Conservation (phyloP, 148 eudicot species). For the Hydrangea macrophylla region DNA sequence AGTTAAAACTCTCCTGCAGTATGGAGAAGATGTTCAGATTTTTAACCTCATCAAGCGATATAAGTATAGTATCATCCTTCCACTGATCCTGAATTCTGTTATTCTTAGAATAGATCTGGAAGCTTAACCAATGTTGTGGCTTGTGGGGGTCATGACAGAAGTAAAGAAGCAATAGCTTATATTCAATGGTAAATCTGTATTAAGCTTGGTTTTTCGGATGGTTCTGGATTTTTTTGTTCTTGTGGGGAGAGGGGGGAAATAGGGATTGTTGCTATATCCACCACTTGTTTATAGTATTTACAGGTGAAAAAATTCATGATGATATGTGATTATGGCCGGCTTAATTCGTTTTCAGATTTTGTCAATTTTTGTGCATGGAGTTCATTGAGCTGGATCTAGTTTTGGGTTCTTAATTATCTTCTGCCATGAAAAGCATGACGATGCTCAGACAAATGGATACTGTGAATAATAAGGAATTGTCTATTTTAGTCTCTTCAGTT, state of each 20-base stretch:
- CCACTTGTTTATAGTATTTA: too few relatives aligned
- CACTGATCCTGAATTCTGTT: neutral
- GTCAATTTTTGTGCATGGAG: conserved; percentile 2
- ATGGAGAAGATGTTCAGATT: neutral
- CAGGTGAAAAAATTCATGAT: neutral
- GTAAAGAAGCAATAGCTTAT: too few relatives aligned
- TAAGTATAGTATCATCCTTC: neutral
- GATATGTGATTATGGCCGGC: neutral
- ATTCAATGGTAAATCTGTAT: neutral
- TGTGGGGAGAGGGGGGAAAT: too few relatives aligned
- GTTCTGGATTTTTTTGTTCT: too few relatives aligned
- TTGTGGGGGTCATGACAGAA: too few relatives aligned
- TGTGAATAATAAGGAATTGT: too few relatives aligned
- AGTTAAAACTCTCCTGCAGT: neutral
- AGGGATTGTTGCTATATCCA: too few relatives aligned
- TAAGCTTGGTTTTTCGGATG: too few relatives aligned
- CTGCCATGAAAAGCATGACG: neutral
- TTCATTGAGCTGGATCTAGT: neutral
- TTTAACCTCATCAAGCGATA: neutral
- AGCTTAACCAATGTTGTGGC: neutral
- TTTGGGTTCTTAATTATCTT: neutral
- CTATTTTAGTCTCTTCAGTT: neutral
- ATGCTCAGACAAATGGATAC: too few relatives aligned
- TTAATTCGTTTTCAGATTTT: conserved; percentile 1
- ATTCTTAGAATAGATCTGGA: neutral